phyloP scores from a whole-genome alignment of 805 yeast genomes.

The Pichia kluyveri region DNA sequence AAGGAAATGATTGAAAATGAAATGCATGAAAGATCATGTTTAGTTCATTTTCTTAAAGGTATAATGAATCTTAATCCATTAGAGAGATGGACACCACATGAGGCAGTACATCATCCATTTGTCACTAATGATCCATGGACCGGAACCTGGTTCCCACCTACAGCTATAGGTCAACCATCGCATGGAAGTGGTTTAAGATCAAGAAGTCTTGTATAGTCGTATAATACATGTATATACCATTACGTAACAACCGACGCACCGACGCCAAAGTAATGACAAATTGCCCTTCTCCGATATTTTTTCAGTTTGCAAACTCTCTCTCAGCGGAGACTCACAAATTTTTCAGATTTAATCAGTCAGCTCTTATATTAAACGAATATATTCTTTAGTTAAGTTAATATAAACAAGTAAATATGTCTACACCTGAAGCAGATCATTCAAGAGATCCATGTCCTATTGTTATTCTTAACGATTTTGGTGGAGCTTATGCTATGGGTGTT shows the following conservation, averaged over 20 bases:
- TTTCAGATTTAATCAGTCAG: no score
- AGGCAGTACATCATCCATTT: slow-evolving; percentile 87
- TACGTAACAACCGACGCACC: no score
- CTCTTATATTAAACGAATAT: no score
- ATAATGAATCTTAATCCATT: slow-evolving; percentile 79
- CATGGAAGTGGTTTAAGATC: neutral
- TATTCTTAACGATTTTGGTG: slow-evolving; percentile 94
- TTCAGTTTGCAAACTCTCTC: no score
- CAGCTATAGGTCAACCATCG: slow-evolving; percentile 2
- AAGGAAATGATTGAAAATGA: slow-evolving; percentile 42
- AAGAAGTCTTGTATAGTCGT: neutral
- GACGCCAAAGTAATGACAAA: no score
- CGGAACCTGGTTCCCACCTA: slow-evolving; percentile 47
- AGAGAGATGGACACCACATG: slow-evolving; percentile 95
- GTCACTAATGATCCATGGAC: slow-evolving; percentile 52
- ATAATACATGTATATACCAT: neutral
- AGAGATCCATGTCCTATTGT: slow-evolving; percentile 99
- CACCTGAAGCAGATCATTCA: slow-evolving; percentile 74
- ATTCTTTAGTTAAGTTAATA: no score
- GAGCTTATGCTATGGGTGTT: slow-evolving; percentile 98
- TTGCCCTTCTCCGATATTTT: no score
- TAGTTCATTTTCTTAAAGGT: slow-evolving; percentile 72
- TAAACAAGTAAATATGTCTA: slow-evolving; percentile 40
- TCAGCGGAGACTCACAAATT: no score
- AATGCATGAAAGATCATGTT: slow-evolving; percentile 56